phyloP scores from a whole-genome alignment of 2,329 filamentous ascomycete genomes.

The Stemphylium lycopersici region DNA sequence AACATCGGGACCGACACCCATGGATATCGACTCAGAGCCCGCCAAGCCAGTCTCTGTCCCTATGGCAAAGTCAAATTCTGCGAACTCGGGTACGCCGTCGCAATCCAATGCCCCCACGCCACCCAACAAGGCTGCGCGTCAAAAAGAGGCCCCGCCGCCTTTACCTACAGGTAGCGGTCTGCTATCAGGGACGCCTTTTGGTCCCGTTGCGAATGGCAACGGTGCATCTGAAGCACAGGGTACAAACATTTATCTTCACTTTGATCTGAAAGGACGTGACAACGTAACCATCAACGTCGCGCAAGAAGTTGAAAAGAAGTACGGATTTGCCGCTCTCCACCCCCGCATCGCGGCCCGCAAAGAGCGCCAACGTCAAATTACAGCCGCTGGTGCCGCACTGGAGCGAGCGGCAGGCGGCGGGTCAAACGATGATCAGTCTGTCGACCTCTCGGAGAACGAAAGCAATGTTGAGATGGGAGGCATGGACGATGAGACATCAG shows the following conservation, averaged over 20 bases:
- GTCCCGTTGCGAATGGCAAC: constrained; percentile 56
- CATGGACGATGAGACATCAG: constrained; percentile 52
- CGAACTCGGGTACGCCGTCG: constrained; percentile 47
- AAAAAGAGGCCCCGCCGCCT: constrained; percentile 63
- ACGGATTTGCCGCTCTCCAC: constrained; percentile 92
- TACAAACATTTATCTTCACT: constrained; percentile 82
- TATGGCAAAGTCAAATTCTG: constrained; percentile 44
- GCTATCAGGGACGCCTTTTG: constrained; percentile 66
- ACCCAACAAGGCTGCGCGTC: constrained; percentile 60
- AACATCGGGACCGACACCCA: constrained; percentile 34
- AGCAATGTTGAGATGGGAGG: constrained; percentile 91
- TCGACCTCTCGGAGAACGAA: constrained; percentile 72
- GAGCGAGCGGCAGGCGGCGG: constrained; percentile 77
- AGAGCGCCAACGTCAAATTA: constrained; percentile 85
- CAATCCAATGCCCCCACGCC: constrained; percentile 59
- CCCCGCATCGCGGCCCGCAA: constrained; percentile 88
- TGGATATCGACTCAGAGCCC: constrained; percentile 48
- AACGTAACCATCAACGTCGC: constrained; percentile 97
- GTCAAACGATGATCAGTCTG: constrained; percentile 78
- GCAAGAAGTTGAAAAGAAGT: constrained; percentile 88
- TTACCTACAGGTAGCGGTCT: constrained; percentile 68
- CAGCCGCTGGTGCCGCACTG: constrained; percentile 83
- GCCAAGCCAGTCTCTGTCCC: constrained; percentile 33
- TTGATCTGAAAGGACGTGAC: constrained; percentile 78
- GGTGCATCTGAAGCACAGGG: constrained; percentile 49